Evolutionary conservation across 2,329 filamentous ascomycete species (phyloP), one percentile per base, ranked within the genome.

Genomic region (Fusarium lateritium): DNA sequence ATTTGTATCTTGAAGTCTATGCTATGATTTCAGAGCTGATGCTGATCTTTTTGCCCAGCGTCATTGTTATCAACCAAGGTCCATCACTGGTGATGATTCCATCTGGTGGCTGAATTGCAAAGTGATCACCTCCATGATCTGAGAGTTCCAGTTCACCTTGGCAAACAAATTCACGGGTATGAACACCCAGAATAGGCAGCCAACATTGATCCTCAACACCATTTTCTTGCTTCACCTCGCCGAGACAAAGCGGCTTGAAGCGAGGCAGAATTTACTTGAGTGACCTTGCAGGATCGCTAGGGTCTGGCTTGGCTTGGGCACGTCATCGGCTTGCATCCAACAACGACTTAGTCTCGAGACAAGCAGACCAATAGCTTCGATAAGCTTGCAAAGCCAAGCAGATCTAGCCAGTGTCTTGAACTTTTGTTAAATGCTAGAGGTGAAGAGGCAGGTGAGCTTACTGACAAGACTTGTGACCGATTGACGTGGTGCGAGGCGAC

Each of bases 381-480:
- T 11, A 44, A 43, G 31, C 26, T 34, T 31, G 10, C 24, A 51
- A 19, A 42, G 64, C 64, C 57, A 62, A 67, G 62, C 6, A 40
- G 13, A 36, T 42, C 17, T 10, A 56, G 14, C 24, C 39, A 39
- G 22, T 45, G 11, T 50, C 13, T 38, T 47, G 64, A 36, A 36
- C 52, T 62, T 65, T 66, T 62, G 42, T 33, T 51, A 31, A 39
- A 46, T 14, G 22, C 64, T 67, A 67, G 44, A 17, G 33, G 40
- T 43, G 50, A 70, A 68, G 11, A 34, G 67, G 67, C 63, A 70
- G 67, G 67, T 70, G 54, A 68, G 54, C 44, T n/a, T 22, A 52
- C 43, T 17, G 21, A 21, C 22, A 31, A 31, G 33, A 39, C 15
- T 49, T 46, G 39, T 40, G 19, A 21, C 19, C 13, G 31, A 22